Base-by-base conservation (phyloP, 2,329 filamentous ascomycete genomes). In the Huntiella decipiens region DNA sequence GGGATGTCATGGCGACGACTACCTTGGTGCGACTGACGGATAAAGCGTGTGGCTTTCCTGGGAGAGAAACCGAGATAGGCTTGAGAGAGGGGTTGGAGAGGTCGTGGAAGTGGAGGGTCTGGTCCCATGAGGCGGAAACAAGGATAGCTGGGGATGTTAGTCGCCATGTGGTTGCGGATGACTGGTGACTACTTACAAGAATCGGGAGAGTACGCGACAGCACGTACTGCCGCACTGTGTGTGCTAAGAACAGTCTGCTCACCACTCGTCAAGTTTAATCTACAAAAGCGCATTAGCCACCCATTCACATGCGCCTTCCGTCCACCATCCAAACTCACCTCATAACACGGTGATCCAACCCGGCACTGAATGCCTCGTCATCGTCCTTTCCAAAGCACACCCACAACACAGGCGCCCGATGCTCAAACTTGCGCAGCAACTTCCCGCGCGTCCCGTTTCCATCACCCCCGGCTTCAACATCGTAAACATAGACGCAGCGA, bases 1-100 rank as follows among this genome's bases (percentile, higher is more conserved):
- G 82, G 46, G 82, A 83, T 2, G 87, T 83, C 91, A 98, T 96
- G 53, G 87, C 87, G 48, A 98, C 84, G 37, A 98, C 85, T 6
- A 94, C 71, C 61, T 92, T 94, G 44, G 82, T 71, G 2, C 72
- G 69, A 56, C 71, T 86, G 43, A 81, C 68, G 33, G 86, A 82
- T 41, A 96, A 68, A 10, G 87, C 87, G 61, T 94, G 93, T 1
- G 86, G 85, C 61, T 94, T 98, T 22, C 78, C 81, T 1, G 82
- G 84, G 16, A 94, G 77, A 2, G 70, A 63, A 47, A 95, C 70
- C 38, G 66, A 71, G 38, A 80, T 71, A n/a, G 75, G 75, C 28
- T 62, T 55, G n/a, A 40, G 44, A 15, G 34, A 32, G 50, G 62
- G 66, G 56, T 63, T 63, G 54, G 59, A 64, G 41, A 79, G 66